Percentiles rank a stretch among this genome's conserved stretches.
phyloP scores from a whole-genome alignment of 2,329 filamentous ascomycete genomes.

The Alternaria incomplexa region DNA sequence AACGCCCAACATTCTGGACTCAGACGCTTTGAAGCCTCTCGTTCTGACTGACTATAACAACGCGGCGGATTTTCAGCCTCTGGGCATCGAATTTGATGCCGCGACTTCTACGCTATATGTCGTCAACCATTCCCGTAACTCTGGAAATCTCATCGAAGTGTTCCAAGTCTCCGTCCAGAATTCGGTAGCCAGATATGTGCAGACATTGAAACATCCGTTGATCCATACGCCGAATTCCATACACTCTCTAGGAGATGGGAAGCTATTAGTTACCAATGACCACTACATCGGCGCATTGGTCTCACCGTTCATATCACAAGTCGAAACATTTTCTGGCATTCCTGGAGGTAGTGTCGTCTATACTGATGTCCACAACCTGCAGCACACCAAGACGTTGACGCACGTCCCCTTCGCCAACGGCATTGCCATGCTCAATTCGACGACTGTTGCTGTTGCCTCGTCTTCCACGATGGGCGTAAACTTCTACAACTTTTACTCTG shows the following conservation, averaged over 20 bases:
- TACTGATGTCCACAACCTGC: conserved; percentile 30
- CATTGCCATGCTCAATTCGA: conserved; percentile 45
- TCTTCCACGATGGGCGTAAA: conserved; percentile 42
- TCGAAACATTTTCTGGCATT: conserved; percentile 49
- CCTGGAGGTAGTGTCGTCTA: conserved; percentile 49
- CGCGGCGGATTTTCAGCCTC: conserved; percentile 49
- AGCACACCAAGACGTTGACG: conserved; percentile 30
- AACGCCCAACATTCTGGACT: conserved; percentile 19
- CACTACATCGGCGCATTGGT: conserved; percentile 44
- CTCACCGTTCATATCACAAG: conserved; percentile 33
- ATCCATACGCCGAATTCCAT: conserved; percentile 51
- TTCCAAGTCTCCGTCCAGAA: conserved; percentile 40
- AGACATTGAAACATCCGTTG: conserved; percentile 40
- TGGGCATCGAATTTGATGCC: conserved; percentile 50
- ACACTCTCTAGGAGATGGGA: conserved; percentile 37
- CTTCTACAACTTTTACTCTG: conserved; percentile 37
- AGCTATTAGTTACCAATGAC: conserved; percentile 52
- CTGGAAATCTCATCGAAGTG: conserved; percentile 37
- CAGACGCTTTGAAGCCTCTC: conserved; percentile 32
- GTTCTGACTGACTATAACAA: conserved; percentile 30
- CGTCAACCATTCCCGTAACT: conserved; percentile 46
- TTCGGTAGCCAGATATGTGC: conserved; percentile 33
- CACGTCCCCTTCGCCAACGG: conserved; percentile 53
- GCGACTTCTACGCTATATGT: conserved; percentile 47
- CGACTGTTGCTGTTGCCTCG: conserved; percentile 49